Base-by-base conservation (phyloP, 169 alveolate species). In the Amoebophrya sp. region DNA sequence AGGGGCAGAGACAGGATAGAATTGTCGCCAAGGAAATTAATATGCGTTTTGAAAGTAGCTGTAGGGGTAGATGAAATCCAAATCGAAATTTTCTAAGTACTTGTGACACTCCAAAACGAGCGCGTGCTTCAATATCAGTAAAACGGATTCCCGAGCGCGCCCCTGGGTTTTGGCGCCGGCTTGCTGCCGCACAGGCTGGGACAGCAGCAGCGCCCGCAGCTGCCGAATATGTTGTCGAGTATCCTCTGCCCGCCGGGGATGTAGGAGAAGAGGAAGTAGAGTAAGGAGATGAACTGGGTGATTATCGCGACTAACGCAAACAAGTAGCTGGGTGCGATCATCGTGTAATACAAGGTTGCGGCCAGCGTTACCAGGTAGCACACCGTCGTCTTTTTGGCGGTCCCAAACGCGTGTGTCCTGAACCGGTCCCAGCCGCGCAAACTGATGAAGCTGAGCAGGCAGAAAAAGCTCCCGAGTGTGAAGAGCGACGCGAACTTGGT, bases 211-310 rank as follows among this genome's bases (percentile, higher is more conserved):
- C 10, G 2, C 29, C 83, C 83, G 83, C 83, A 66, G 35, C 18
- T 7, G 7, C 83, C 83, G 83, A 66, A 66, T 2, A 66, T 25
- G 83, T 18, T 25, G 35, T 66, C 83, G 35, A 66, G 83, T 18
- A 66, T 66, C 18, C 83, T 18, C 83, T 66, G 83, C 35, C 83
- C 83, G 35, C 83, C 83, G 10, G 83, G 83, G 29, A 66, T 66
- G 83, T 66, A 66, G 83, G 83, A 66, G 35, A 66, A 66, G 10
- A 66, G 83, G 35, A 66, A 66, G 83, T 66, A 66, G 35, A 66
- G 83, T 0, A 66, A 25, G 32, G 83, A 66, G 29, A 12, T 12
- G 83, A 66, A 25, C 83, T 66, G 83, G 32, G 18, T 2, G 10
- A 7, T 25, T n/a, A 66, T n/a, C 83, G 83, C 83, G 29, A 18